Evolutionary conservation across 352 stramenopile genomes (phyloP).

Genomic region (Saprolegnia parasitica): DNA sequence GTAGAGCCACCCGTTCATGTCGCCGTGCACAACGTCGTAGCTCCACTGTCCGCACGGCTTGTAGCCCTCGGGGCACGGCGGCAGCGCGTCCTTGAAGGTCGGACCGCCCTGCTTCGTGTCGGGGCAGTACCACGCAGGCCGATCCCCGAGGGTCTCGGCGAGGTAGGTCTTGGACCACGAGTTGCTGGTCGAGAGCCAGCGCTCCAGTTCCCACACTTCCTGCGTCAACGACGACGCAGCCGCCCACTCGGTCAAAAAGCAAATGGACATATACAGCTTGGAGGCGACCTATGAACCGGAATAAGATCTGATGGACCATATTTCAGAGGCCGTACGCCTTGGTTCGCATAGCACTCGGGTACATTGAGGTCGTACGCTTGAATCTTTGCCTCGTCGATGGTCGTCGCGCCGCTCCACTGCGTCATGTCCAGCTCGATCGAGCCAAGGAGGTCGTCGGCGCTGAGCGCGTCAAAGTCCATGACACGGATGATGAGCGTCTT

Average conservation of each 20-base stretch:
- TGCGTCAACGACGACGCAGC: slow-evolving; percentile 21
- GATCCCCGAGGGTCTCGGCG: slow-evolving; percentile 6
- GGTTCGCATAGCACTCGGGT: background rate
- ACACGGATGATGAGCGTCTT: slow-evolving; percentile 25
- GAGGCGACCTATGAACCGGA: slow-evolving; percentile 1
- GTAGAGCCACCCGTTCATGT: slow-evolving; percentile 60
- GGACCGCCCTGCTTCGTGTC: slow-evolving; percentile 13
- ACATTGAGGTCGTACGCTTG: slow-evolving; percentile 18
- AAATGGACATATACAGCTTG: slow-evolving; percentile 15
- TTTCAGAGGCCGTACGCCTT: slow-evolving; percentile 6
- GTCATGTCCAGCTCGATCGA: slow-evolving; percentile 27
- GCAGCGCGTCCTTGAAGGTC: slow-evolving; percentile 19
- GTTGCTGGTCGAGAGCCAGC: slow-evolving; percentile 24
- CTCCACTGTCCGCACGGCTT: slow-evolving; percentile 35
- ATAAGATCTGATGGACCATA: background rate
- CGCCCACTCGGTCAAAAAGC: slow-evolving; percentile 20
- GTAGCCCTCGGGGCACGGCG: slow-evolving; percentile 15
- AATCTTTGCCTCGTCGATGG: background rate
- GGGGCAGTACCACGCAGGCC: slow-evolving; percentile 19
- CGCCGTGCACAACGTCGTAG: slow-evolving; percentile 46
- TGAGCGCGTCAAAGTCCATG: slow-evolving; percentile 24
- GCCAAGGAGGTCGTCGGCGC: slow-evolving; percentile 24
- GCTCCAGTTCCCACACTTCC: slow-evolving; percentile 26
- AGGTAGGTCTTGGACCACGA: slow-evolving; percentile 28
- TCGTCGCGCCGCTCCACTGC: slow-evolving; percentile 19